Percentiles rank a stretch among this genome's conserved stretches.
These are phyloP conservation scores for Fusarium bulbicola DNA, from an alignment of 2,329 filamentous ascomycete species.

Conservation along the genomic window DNA sequence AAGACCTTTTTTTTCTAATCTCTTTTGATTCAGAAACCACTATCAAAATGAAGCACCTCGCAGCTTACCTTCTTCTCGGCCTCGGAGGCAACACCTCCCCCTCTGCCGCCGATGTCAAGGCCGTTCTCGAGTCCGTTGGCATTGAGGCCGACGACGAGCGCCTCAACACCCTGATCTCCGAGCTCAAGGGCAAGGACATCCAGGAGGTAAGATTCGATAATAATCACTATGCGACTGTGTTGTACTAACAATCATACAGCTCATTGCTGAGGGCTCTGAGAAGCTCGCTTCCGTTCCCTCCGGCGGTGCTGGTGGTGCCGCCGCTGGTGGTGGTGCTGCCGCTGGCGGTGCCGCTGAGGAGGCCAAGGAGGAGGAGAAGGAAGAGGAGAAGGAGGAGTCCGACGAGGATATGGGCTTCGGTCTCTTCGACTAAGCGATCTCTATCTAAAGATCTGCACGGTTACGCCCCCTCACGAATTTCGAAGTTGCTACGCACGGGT, in stretches of 20 bases:
- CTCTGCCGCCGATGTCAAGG: conserved; percentile 85
- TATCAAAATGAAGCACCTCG: conserved; percentile 98
- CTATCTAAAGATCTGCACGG: conserved; percentile 39
- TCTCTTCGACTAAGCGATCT: conserved; percentile 75
- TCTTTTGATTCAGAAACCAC: conserved; percentile 46
- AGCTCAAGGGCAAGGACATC: conserved; percentile 93
- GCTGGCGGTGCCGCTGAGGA: conserved; percentile 74
- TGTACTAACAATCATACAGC: conserved; percentile 59
- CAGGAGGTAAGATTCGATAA: conserved; percentile 74
- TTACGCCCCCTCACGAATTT: conserved; percentile 48
- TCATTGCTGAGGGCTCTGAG: conserved; percentile 87
- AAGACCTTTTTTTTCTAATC: conserved; percentile 34
- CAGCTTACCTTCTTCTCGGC: conserved; percentile 96
- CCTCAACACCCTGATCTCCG: conserved; percentile 84
- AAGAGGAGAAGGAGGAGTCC: conserved; percentile 85
- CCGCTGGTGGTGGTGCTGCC: conserved; percentile 72
- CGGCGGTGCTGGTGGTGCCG: conserved; percentile 81
- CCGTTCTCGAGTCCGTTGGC: conserved; percentile 90
- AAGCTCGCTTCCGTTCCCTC: conserved; percentile 99
- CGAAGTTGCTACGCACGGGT: conserved; percentile 46
- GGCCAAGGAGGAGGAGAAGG: conserved; percentile 85
- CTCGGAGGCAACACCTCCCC: conserved; percentile 93
- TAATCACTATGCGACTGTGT: background rate
- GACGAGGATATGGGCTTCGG: conserved; percentile 82
- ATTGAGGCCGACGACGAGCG: conserved; percentile 93